Evolutionary conservation across 2,329 filamentous ascomycete genomes (phyloP).

Genomic region (Exophiala spinifera): DNA sequence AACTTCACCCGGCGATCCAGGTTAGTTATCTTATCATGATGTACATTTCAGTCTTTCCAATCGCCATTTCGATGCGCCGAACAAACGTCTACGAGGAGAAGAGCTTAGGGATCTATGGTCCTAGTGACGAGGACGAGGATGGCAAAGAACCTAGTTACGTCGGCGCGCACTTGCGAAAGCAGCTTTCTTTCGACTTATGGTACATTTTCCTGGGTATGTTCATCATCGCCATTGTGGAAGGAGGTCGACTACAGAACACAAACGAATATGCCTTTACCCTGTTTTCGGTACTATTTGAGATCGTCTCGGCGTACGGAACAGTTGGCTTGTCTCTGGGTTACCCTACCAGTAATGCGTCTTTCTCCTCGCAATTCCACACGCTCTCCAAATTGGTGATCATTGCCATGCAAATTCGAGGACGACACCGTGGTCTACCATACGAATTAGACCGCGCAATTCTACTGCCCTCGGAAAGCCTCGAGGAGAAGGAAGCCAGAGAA

Average conservation of each 20-base stretch:
- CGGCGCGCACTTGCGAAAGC: slow-evolving; percentile 82
- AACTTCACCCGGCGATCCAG: slow-evolving; percentile 84
- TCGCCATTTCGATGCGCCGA: slow-evolving; percentile 60
- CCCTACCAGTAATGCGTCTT: slow-evolving; percentile 68
- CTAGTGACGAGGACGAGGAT: slow-evolving; percentile 59
- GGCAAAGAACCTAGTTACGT: slow-evolving; percentile 74
- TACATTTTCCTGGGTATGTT: slow-evolving; percentile 93
- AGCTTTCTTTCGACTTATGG: slow-evolving; percentile 97
- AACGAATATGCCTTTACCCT: slow-evolving; percentile 61
- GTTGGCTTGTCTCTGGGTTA: slow-evolving; percentile 90
- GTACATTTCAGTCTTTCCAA: slow-evolving; percentile 62
- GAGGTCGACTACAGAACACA: slow-evolving; percentile 61
- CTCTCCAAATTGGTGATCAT: slow-evolving; percentile 65
- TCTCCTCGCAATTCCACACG: slow-evolving; percentile 75
- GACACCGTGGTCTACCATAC: slow-evolving; percentile 64
- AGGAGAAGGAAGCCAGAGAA: slow-evolving; percentile 30
- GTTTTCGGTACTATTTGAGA: slow-evolving; percentile 74
- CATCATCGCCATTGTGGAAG: slow-evolving; percentile 86
- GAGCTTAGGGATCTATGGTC: slow-evolving; percentile 62
- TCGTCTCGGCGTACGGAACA: slow-evolving; percentile 88
- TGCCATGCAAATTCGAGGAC: slow-evolving; percentile 64
- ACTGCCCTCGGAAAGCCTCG: slow-evolving; percentile 51
- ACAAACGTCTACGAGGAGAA: slow-evolving; percentile 62
- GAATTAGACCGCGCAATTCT: slow-evolving; percentile 68
- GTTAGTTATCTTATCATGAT: slow-evolving; percentile 63